These are phyloP conservation scores for Lentinus tigrinus DNA, from an alignment of 768 basidiomycete species.

Conservation along the genomic window DNA sequence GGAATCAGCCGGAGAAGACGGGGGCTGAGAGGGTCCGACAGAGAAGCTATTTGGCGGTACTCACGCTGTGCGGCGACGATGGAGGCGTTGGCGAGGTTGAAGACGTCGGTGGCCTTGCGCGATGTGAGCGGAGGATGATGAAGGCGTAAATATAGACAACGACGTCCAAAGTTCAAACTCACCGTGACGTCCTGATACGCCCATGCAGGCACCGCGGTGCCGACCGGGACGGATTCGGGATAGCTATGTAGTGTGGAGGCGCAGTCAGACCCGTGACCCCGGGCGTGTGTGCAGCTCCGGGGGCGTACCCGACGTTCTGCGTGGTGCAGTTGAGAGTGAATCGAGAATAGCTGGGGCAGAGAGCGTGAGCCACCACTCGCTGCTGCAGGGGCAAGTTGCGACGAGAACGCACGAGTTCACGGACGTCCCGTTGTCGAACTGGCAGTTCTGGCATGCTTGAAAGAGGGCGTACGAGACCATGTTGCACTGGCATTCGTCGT, in stretches of 20 bases:
- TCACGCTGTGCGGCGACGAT: background rate
- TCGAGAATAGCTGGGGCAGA: background rate
- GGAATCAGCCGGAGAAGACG: background rate
- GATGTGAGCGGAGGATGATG: background rate
- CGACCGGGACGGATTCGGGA: background rate
- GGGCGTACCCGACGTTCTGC: background rate
- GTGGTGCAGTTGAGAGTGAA: background rate
- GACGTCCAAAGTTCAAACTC: background rate
- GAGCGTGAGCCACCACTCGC: background rate
- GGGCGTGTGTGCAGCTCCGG: background rate
- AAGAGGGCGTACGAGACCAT: background rate
- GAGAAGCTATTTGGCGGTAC: background rate
- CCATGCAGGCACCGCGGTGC: background rate
- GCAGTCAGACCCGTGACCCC: too few relatives aligned
- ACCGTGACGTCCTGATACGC: background rate
- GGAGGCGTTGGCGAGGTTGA: background rate
- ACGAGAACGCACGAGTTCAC: background rate
- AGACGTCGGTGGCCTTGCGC: background rate
- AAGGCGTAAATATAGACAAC: background rate
- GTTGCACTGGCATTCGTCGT: background rate
- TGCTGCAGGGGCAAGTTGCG: background rate
- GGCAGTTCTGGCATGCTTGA: background rate
- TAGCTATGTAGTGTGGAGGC: background rate
- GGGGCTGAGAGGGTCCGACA: background rate
- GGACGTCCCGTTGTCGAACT: background rate